Base-by-base conservation (phyloP, 805 yeast species). In the Hyphopichia homilentoma region DNA sequence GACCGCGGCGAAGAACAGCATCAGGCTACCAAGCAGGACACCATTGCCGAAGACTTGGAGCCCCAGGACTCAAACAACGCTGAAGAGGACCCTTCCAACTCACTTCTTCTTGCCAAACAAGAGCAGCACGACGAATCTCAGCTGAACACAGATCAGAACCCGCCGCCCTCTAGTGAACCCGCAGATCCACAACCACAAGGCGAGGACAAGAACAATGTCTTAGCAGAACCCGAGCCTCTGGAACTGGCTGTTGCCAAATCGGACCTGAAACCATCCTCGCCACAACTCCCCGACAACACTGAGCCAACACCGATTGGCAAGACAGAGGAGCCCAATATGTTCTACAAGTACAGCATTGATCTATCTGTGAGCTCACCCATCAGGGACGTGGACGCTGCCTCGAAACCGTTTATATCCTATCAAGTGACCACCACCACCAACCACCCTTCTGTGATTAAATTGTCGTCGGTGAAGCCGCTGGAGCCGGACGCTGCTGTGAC, bases 331-430 rank as follows among this genome's bases (percentile, higher is more conserved):
- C 33, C 25, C 7, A 27, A 31, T n/a, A 25, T 24, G 27, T 40
- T 42, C 32, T 44, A 44, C 8, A 38, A 38, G 20, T 52, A 48
- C 28, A 22, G 20, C 6, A 48, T 53, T 16, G 38, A 41, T n/a
- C 35, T 62, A 16, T 34, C 40, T n/a, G 86, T 83, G 5, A 53
- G 70, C 3, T 70, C 70, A 15, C 93, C 95, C 2, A 70, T 73
- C 35, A 76, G 81, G 46, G 90, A 84, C 50, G 65, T 74, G 33
- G 93, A 85, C 35, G 49, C 58, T 32, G 79, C 83, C 2, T 81
- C 83, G 39, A 83, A 82, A 43, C 80, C 86, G n/a, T 86, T 61
- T 54, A 81, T 84, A 7, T 74, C 93, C 4, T 87, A 83, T 50
- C 62, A 81, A 25, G 65, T 87, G 17, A 72, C 79, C 20, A 77